Conservation (phyloP, 257 asterid genomes). For the Fraxinus pennsylvanica region DNA sequence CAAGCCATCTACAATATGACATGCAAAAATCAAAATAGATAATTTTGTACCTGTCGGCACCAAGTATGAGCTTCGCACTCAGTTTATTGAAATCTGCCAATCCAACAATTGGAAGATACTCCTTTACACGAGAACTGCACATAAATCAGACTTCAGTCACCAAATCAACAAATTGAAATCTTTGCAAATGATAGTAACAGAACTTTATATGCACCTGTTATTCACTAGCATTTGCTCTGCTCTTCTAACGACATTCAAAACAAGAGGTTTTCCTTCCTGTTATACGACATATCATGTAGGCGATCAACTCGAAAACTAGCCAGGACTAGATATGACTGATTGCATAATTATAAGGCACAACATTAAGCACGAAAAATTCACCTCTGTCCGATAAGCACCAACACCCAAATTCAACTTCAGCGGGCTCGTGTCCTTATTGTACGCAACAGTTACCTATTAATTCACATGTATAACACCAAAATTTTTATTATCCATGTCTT, state of each 20-base stretch:
- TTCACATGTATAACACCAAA: neutral
- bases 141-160: constrained; percentile 22
- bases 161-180: constrained; percentile 15
- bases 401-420: constrained; percentile 91
- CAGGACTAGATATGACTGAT: neutral
- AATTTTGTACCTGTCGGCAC: constrained; percentile 70
- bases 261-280: constrained; percentile 99
- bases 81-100: constrained; percentile 81
- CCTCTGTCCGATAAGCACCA: constrained; percentile 99
- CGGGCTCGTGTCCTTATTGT: constrained; percentile 83
- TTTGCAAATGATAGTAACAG: neutral
- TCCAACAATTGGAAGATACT: constrained; percentile 89
- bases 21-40: neutral
- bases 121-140: constrained; percentile 84
- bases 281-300: constrained; percentile 7
- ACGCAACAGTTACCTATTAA: constrained; percentile 85
- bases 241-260: constrained; percentile 81
- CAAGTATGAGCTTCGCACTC: constrained; percentile 94
- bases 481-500: neutral
- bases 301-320: constrained; percentile 3
- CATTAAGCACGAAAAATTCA: constrained; percentile 28
- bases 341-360: neutral
- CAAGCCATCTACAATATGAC: neutral
- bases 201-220: constrained; percentile 54
- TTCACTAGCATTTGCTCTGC: constrained; percentile 81